phyloP scores from a whole-genome alignment of 208 protist genomes.

The Wallacemonas collosoma region DNA sequence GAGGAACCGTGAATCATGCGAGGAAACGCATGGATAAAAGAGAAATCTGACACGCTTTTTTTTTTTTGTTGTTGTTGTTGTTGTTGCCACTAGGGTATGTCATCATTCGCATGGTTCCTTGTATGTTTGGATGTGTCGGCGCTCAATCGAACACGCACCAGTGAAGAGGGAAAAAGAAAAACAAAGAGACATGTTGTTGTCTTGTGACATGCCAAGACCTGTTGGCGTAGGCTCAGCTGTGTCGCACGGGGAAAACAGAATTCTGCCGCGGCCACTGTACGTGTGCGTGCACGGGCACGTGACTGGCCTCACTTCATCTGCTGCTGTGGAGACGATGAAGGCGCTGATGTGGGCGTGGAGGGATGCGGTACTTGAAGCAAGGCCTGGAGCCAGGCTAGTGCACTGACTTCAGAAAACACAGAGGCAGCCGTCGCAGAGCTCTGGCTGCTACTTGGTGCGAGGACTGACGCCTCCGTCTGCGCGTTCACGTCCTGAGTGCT shows the following conservation, averaged over 20 bases:
- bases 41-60: neutral
- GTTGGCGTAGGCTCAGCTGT: too few relatives aligned
- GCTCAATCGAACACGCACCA: too few relatives aligned
- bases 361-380: slow-evolving; percentile 8
- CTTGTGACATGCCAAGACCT: too few relatives aligned
- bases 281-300: neutral
- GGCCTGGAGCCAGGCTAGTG: slow-evolving; percentile 14
- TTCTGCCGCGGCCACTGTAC: neutral
- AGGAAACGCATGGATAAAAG: too few relatives aligned
- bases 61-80: neutral
- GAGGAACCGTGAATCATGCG: too few relatives aligned
- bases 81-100: neutral
- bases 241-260: too few relatives aligned
- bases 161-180: too few relatives aligned
- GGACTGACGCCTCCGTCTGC: neutral
- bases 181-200: too few relatives aligned
- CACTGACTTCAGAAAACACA: neutral
- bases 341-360: neutral
- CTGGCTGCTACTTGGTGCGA: neutral
- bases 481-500: too few relatives aligned
- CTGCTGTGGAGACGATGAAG: neutral
- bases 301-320: neutral
- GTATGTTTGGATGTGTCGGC: neutral
- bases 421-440: neutral
- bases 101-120: neutral